Conservation (phyloP, 805 yeast genomes). For the Teunomyces stri region DNA sequence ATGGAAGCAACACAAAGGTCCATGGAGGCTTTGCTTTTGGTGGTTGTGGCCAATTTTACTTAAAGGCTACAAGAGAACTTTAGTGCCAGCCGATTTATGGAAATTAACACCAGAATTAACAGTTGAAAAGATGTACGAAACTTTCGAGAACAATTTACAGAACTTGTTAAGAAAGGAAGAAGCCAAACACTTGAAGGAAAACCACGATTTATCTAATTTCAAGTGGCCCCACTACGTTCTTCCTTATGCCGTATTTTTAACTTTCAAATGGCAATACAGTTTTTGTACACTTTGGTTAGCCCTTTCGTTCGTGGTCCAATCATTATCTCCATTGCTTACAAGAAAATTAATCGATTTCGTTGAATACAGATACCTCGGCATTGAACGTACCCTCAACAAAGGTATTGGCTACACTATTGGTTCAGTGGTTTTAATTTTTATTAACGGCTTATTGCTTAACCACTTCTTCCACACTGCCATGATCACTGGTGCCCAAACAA, state of each 20-base stretch:
- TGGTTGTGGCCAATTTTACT: slow-evolving; percentile 41
- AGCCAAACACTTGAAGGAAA: slow-evolving; percentile 16
- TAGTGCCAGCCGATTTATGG: slow-evolving; percentile 38
- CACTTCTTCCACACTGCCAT: slow-evolving; percentile 43
- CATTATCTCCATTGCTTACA: slow-evolving; percentile 66
- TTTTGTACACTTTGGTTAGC: slow-evolving; percentile 41
- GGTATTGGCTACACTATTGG: slow-evolving; percentile 83
- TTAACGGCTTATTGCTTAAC: slow-evolving; percentile 39
- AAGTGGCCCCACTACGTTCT: slow-evolving; percentile 41
- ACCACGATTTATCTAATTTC: slow-evolving; percentile 20
- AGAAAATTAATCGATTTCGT: slow-evolving; percentile 64
- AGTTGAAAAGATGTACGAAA: slow-evolving; percentile 33
- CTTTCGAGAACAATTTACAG: slow-evolving; percentile 25
- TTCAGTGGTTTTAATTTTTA: slow-evolving; percentile 50
- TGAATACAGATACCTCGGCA: slow-evolving; percentile 46
- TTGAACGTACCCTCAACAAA: slow-evolving; percentile 41
- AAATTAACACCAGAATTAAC: slow-evolving; percentile 33
- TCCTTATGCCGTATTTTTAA: slow-evolving; percentile 45
- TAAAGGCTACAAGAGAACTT: slow-evolving; percentile 41
- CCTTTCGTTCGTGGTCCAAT: slow-evolving; percentile 46
- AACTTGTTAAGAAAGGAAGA: slow-evolving; percentile 17
- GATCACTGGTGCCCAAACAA: slow-evolving; percentile 42
- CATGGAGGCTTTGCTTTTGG: slow-evolving; percentile 39
- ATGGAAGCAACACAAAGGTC: slow-evolving; percentile 35
- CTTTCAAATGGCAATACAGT: slow-evolving; percentile 47